phyloP scores from a whole-genome alignment of 352 stramenopile species.

The Peronospora belbahrii region DNA sequence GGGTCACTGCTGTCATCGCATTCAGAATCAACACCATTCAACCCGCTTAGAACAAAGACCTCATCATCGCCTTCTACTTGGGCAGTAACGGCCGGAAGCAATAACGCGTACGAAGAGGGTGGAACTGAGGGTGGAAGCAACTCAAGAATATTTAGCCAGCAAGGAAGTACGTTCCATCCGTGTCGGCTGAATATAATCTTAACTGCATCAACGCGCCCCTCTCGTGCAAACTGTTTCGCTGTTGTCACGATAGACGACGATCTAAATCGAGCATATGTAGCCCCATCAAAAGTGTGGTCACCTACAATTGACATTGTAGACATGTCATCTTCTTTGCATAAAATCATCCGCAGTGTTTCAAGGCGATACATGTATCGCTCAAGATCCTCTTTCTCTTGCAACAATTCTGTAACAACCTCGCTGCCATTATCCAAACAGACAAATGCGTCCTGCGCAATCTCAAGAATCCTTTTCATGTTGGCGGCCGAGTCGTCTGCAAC shows the following conservation, averaged over 20 bases:
- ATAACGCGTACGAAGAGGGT: constrained; percentile 32
- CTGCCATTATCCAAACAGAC: constrained; percentile 5
- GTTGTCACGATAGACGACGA: constrained; percentile 25
- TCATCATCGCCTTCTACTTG: constrained; percentile 23
- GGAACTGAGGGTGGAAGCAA: constrained; percentile 30
- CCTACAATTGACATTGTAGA: constrained; percentile 8
- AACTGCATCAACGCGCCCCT: constrained; percentile 40
- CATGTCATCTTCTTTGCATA: constrained; percentile 24
- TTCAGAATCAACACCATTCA: not conserved
- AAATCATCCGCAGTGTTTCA: constrained; percentile 35
- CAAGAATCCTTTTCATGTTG: constrained; percentile 60
- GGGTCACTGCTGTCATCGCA: constrained; percentile 5
- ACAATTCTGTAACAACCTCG: constrained; percentile 5
- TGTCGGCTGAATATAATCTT: constrained; percentile 42
- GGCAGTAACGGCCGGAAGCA: constrained; percentile 39
- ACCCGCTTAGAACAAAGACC: constrained; percentile 35
- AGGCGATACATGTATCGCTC: constrained; percentile 38
- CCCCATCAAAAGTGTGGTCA: constrained; percentile 41
- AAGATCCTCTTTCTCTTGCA: constrained; percentile 18
- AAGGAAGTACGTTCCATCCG: constrained; percentile 42
- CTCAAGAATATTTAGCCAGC: constrained; percentile 41
- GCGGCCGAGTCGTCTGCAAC: constrained; percentile 32
- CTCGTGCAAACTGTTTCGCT: constrained; percentile 38
- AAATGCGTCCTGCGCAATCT: constrained; percentile 30
- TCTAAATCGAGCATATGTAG: constrained; percentile 24